Evolutionary conservation across 2,329 filamentous ascomycete species (phyloP), one percentile per base, ranked within the genome.

Genomic region (Samsoniella hepiali): DNA sequence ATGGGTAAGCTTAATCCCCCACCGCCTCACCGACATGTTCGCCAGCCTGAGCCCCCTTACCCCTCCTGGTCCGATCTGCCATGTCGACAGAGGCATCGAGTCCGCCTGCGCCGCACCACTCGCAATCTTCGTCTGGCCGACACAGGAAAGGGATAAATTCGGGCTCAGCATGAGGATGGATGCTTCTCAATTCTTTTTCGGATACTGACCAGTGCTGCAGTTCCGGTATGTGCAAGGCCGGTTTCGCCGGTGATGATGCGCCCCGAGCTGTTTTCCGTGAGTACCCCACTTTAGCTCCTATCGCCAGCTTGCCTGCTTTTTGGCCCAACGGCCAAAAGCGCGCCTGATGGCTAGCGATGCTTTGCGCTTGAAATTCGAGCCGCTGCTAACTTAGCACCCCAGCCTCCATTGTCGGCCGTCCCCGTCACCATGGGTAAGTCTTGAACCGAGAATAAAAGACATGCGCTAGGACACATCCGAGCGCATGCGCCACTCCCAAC

Each of bases 161-260:
- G 29, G 51, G 51, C 60, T 56, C 44, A 13, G 58, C 40, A n/a
- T 9, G 27, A 49, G 10, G 42, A 50, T 10, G 17, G 9, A 42
- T 13, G 34, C 11, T 53, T 58, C 63, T 60, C 11, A n/a, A 32
- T 42, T 50, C 53, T 62, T 59, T 27, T 57, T 29, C 49, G 45
- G 58, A 66, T 45, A 69, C 81, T 83, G 70, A 83, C 76, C 67
- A 70, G 63, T 71, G 40, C 65, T 76, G 69, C 81, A 98, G 94
- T 90, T 98, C 95, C 84, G 95, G 95, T 89, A 98, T 99, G 95
- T 99, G 95, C 87, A 99, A 99, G 88, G 95, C 95, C 90, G 95
- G 95, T 93, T 99, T 99, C 85, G 95, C 95, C 87, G 95, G 95
- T 93, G 95, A 99, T 79, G 95, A 99, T 91, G 95, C 95, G 84